Evolutionary conservation across 2,329 filamentous ascomycete species (phyloP).

Genomic region (Colletotrichum orchidophilum): DNA sequence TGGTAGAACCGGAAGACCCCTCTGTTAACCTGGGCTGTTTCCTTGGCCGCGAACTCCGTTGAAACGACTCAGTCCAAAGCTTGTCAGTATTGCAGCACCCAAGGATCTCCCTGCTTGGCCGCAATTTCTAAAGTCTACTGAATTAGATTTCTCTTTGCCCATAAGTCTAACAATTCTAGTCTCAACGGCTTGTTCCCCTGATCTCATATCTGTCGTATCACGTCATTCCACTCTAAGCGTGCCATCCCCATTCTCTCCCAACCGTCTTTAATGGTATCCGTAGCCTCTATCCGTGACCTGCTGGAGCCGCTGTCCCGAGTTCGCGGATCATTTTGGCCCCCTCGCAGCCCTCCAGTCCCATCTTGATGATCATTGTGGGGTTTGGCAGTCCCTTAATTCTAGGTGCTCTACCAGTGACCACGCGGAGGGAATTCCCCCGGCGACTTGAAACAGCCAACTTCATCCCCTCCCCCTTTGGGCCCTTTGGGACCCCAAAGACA

Average conservation of each 20-base stretch:
- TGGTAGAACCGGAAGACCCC: no score
- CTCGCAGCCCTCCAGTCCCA: background rate
- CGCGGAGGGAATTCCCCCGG: conserved; percentile 25
- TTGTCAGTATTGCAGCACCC: background rate
- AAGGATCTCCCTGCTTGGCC: background rate
- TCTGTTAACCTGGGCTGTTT: background rate
- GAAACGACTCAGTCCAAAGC: background rate
- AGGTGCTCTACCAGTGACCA: conserved; percentile 15
- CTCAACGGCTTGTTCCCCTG: background rate
- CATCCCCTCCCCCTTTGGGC: no score
- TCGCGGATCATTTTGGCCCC: background rate
- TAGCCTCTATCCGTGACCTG: background rate
- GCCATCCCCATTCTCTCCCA: background rate
- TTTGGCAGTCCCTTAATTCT: conserved; percentile 19
- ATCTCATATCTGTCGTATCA: background rate
- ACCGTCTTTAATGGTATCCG: background rate
- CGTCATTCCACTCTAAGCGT: no score
- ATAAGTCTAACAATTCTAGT: background rate
- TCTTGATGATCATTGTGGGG: conserved; percentile 21
- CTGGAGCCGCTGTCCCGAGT: conserved; percentile 6
- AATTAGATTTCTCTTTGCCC: background rate
- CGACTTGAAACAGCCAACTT: conserved; percentile 25
- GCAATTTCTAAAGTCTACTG: background rate
- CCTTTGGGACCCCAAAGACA: conserved; percentile 13
- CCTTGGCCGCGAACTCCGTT: background rate